phyloP scores from a whole-genome alignment of 164 flowering plant genomes.

The Saururus chinensis region DNA sequence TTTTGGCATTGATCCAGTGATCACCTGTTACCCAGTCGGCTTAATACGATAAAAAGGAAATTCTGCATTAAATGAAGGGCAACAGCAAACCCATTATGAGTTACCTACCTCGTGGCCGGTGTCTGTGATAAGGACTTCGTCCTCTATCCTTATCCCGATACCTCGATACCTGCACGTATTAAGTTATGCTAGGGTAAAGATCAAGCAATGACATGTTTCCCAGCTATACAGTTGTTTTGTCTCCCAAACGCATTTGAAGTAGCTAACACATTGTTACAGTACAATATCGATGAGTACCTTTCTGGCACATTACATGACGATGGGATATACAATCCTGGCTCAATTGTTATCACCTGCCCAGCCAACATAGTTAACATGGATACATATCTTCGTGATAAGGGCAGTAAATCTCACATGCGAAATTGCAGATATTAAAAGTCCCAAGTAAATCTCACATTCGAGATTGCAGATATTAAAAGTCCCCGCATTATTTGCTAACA shows the following conservation, averaged over 20 bases:
- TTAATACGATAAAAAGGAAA: neutral
- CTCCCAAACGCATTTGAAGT: too few species aligned
- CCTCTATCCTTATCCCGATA: conserved; percentile 92
- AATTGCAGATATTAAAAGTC: too few species aligned
- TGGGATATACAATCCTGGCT: conserved; percentile 91
- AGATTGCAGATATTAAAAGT: too few species aligned
- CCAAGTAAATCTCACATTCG: neutral
- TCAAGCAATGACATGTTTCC: neutral
- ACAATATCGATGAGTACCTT: conserved; percentile 37
- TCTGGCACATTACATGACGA: conserved; percentile 46
- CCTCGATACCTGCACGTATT: conserved; percentile 48
- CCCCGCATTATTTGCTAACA: too few species aligned
- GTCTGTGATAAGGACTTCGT: conserved; percentile 88
- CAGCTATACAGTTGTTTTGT: too few species aligned
- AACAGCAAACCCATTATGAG: neutral
- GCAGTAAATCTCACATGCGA: neutral
- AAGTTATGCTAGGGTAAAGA: neutral
- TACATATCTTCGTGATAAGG: neutral
- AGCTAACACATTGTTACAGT: neutral
- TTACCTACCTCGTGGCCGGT: conserved; percentile 65
- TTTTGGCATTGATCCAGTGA: conserved; percentile 91
- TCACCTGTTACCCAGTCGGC: conserved; percentile 41
- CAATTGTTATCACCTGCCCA: conserved; percentile 84
- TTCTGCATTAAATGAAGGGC: neutral
- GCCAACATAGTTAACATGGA: neutral